phyloP scores from a whole-genome alignment of 2,329 filamentous ascomycete species.

The Periconia sp. region DNA sequence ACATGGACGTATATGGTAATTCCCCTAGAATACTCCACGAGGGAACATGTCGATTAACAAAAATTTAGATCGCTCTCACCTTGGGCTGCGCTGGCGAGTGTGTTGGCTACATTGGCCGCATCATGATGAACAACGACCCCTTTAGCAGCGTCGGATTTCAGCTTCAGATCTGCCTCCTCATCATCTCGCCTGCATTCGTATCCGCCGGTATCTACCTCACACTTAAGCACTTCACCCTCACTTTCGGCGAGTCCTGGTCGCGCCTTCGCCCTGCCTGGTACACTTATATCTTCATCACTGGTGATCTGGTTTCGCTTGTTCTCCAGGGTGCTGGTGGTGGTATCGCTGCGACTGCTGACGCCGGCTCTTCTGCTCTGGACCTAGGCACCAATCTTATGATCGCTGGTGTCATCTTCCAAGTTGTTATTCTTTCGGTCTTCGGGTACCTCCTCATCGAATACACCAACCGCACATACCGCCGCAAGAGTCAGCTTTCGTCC shows the following conservation, averaged over 20 bases:
- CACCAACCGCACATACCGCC: conserved; percentile 35
- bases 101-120: conserved; percentile 62
- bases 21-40: neutral
- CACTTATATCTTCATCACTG: conserved; percentile 66
- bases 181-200: conserved; percentile 63
- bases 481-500: conserved; percentile 27
- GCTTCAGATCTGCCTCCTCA: conserved; percentile 63
- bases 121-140: conserved; percentile 61
- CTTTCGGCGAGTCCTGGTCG: conserved; percentile 53
- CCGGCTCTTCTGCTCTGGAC: conserved; percentile 45
- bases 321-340: conserved; percentile 65
- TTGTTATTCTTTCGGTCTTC: conserved; percentile 59
- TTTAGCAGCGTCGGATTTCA: conserved; percentile 56
- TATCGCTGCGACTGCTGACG: conserved; percentile 59
- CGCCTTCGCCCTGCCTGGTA: conserved; percentile 49
- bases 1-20: conserved; percentile 61
- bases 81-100: conserved; percentile 58
- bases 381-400: conserved; percentile 63
- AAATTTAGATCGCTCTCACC: conserved; percentile 48
- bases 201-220: conserved; percentile 63
- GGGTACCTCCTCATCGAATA: conserved; percentile 49
- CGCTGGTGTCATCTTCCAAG: conserved; percentile 63
- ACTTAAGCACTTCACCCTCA: conserved; percentile 63
- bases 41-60: neutral
- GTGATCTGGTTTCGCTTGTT: conserved; percentile 64